Evolutionary conservation across 768 basidiomycete genomes (phyloP).

Genomic region (Strobilomyces confusus): DNA sequence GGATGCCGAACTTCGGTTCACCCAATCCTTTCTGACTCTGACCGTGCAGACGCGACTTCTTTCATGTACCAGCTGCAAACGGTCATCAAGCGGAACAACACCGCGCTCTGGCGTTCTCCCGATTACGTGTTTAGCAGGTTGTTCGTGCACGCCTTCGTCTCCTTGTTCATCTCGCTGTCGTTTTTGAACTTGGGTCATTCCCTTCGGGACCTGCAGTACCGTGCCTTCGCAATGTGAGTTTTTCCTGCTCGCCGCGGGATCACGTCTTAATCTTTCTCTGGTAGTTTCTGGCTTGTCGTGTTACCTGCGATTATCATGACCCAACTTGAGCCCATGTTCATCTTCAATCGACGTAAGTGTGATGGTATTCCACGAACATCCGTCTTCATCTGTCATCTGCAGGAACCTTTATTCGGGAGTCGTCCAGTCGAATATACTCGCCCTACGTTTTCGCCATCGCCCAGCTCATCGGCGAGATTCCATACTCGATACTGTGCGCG

Average conservation of each 20-base stretch:
- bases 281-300: slow-evolving; percentile 62
- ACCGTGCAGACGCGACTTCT: slow-evolving; percentile 59
- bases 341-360: slow-evolving; percentile 54
- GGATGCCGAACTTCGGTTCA: slow-evolving; percentile 9
- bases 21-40: neutral
- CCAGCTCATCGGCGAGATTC: slow-evolving; percentile 79
- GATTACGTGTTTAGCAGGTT: slow-evolving; percentile 83
- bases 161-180: slow-evolving; percentile 69
- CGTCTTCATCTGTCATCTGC: neutral
- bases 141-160: slow-evolving; percentile 69
- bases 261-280: neutral
- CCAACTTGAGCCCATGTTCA: slow-evolving; percentile 72
- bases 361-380: slow-evolving; percentile 21
- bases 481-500: slow-evolving; percentile 68
- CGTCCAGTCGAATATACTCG: slow-evolving; percentile 82
- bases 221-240: slow-evolving; percentile 72
- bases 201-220: slow-evolving; percentile 68
- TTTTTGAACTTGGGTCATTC: slow-evolving; percentile 72
- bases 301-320: slow-evolving; percentile 74
- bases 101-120: slow-evolving; percentile 77
- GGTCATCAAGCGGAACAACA: slow-evolving; percentile 63
- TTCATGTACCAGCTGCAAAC: slow-evolving; percentile 70
- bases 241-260: neutral
- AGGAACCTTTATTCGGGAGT: slow-evolving; percentile 50
- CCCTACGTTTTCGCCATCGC: slow-evolving; percentile 81